Evolutionary conservation across 75 land plant species (phyloP), one percentile per base, ranked within the genome.

Genomic region (Azolla pinnata): DNA sequence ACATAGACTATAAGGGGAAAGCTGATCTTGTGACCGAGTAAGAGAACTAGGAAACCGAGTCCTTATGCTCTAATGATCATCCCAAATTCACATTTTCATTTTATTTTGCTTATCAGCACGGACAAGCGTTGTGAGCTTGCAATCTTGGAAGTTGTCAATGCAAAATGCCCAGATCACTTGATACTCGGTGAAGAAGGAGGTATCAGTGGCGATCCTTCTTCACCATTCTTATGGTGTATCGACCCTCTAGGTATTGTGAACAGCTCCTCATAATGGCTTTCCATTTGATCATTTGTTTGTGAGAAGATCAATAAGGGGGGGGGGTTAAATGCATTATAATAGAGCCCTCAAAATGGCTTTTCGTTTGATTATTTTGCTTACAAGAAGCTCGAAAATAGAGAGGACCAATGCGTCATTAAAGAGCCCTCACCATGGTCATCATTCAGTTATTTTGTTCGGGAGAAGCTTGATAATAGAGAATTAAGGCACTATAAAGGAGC

Each of bases 111-210:
- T 38, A 74, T 53, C 90, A 93, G 98, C 63, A 93, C 96, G 65
- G 98, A 93, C 70, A 83, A 78, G 62, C 57, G 30, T 32, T 82
- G 85, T 48, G 98, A 93, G 60, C 59, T 75, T 45, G 96, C 87
- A 40, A 83, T 93, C 40, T 60, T 83, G 34, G 90, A 93, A 34
- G 71, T 85, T 24, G 80, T 93, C 0, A 70, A 66, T 57, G 75
- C 69, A 60, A 79, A 68, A 29, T 93, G 83, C 60, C 75, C 67
- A 58, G 79, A 79, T 57, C 98, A 93, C 57, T 83, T 93, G 9
- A 79, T 93, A 50, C 83, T 93, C 62, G 98, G 98, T 45, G 98
- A 93, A 62, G 98, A 93, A 68, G 98, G 98, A 14, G 98, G 98
- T 33, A 31, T 88, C 28, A 88, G 77, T 52, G 96, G 96, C 23